Evolutionary conservation across 345 rosid species (phyloP).

Genomic region (Alliaria petiolata): DNA sequence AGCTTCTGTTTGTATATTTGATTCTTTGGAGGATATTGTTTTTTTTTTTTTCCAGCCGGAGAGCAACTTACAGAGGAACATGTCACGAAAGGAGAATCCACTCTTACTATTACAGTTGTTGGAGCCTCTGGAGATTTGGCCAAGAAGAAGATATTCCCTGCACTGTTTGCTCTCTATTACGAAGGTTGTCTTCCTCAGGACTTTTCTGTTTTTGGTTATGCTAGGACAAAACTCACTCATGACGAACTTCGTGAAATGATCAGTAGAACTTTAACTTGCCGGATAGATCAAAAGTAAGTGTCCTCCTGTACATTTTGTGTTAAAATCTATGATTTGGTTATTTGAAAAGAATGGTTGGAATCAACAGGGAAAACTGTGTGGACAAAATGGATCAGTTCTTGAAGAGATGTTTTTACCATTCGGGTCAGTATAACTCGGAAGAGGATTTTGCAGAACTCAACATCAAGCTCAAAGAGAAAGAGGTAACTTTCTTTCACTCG

Average conservation of each 20-base stretch:
- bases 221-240: constrained; percentile 67
- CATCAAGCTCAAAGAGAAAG: constrained; percentile 72
- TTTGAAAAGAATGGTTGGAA: neutral
- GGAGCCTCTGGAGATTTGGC: constrained; percentile 98
- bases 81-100: constrained; percentile 34
- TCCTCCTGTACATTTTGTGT: neutral
- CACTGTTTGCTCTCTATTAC: constrained; percentile 82
- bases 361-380: constrained; percentile 71
- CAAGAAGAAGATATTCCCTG: constrained; percentile 90
- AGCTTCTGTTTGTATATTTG: neutral
- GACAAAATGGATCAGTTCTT: constrained; percentile 83
- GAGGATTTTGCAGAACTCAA: constrained; percentile 65
- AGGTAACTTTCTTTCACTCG: constrained; percentile 47
- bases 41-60: constrained; percentile 42
- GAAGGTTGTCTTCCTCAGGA: constrained; percentile 79
- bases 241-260: constrained; percentile 76
- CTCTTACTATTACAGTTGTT: constrained; percentile 76
- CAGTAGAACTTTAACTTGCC: constrained; percentile 71
- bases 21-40: neutral
- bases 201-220: constrained; percentile 74
- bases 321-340: neutral
- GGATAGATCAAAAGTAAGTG: constrained; percentile 76
- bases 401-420: constrained; percentile 76
- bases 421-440: constrained; percentile 77
- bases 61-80: constrained; percentile 36